Evolutionary conservation across 2,329 filamentous ascomycete species (phyloP).

Genomic region (Colletotrichum lupini): DNA sequence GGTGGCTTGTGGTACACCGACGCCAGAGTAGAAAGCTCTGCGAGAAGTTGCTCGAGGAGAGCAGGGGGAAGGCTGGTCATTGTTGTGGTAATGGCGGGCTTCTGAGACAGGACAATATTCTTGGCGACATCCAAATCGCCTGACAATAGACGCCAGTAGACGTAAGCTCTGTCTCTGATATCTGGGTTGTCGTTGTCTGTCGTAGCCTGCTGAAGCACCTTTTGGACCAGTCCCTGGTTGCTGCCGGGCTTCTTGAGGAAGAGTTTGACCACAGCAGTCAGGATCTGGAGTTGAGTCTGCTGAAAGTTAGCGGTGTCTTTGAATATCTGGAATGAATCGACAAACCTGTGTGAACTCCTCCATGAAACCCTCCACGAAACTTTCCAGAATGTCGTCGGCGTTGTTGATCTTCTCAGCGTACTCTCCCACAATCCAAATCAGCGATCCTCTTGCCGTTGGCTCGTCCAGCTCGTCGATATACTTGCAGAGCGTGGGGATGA

Average conservation of each 20-base stretch:
- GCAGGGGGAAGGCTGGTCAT: slow-evolving; percentile 88
- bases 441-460: slow-evolving; percentile 85
- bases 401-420: slow-evolving; percentile 99
- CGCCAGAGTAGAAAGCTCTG: slow-evolving; percentile 91
- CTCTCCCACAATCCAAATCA: slow-evolving; percentile 99
- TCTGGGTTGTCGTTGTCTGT: slow-evolving; percentile 98
- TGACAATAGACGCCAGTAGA: slow-evolving; percentile 97
- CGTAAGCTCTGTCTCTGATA: slow-evolving; percentile 95
- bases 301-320: slow-evolving; percentile 33
- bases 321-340: slow-evolving; percentile 9
- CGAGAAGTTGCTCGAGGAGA: slow-evolving; percentile 89
- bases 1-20: slow-evolving; percentile 99
- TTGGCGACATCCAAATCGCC: slow-evolving; percentile 89
- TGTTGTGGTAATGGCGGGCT: slow-evolving; percentile 93
- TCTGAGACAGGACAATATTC: slow-evolving; percentile 92
- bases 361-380: slow-evolving; percentile 93
- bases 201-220: slow-evolving; percentile 91
- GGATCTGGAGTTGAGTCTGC: slow-evolving; percentile 95
- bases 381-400: slow-evolving; percentile 90
- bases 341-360: slow-evolving; percentile 94
- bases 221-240: slow-evolving; percentile 91
- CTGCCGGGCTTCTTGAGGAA: slow-evolving; percentile 97
- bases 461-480: slow-evolving; percentile 98
- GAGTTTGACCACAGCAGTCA: slow-evolving; percentile 96
- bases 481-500: slow-evolving; percentile 95